Conservation (phyloP, 345 rosid genomes). For the Hypericum androsaemum region DNA sequence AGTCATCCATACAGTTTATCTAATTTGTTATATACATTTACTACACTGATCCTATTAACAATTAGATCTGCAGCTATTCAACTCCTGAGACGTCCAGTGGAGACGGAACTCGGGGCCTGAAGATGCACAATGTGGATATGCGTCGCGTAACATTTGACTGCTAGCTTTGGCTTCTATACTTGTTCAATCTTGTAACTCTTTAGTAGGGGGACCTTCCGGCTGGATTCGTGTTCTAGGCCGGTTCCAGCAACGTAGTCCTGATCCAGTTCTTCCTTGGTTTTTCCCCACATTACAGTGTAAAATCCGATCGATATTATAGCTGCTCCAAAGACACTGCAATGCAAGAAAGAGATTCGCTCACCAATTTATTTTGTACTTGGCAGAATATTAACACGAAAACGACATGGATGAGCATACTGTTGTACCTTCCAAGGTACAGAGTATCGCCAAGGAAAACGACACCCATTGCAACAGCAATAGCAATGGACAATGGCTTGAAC, state of each 20-base stretch:
- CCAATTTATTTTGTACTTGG: too few relatives aligned
- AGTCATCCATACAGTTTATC: too few relatives aligned
- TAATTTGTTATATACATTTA: too few relatives aligned
- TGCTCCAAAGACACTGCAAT: slow-evolving; percentile 60
- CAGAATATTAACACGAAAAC: too few relatives aligned
- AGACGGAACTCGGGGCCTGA: too few relatives aligned
- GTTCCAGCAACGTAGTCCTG: slow-evolving; percentile 29
- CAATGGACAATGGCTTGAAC: slow-evolving; percentile 28
- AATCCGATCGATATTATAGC: slow-evolving; percentile 62
- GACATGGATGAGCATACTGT: too few relatives aligned
- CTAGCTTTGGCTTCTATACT: slow-evolving; percentile 24
- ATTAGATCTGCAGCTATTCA: too few relatives aligned
- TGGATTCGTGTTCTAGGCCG: slow-evolving; percentile 12
- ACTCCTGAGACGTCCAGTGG: too few relatives aligned
- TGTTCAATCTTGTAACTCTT: slow-evolving; percentile 36
- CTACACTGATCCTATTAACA: too few relatives aligned
- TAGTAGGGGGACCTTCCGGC: slow-evolving; percentile 49
- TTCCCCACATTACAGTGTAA: slow-evolving; percentile 88
- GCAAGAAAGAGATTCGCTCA: background rate
- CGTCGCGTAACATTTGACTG: too few relatives aligned
- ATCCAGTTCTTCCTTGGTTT: slow-evolving; percentile 49
- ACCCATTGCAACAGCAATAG: slow-evolving; percentile 25
- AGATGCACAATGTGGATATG: too few relatives aligned
- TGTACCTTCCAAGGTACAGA: slow-evolving; percentile 27
- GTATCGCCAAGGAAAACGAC: slow-evolving; percentile 20